Conservation (phyloP, 176 grass and related monocot genomes). For the Rhynchospora pubera region DNA sequence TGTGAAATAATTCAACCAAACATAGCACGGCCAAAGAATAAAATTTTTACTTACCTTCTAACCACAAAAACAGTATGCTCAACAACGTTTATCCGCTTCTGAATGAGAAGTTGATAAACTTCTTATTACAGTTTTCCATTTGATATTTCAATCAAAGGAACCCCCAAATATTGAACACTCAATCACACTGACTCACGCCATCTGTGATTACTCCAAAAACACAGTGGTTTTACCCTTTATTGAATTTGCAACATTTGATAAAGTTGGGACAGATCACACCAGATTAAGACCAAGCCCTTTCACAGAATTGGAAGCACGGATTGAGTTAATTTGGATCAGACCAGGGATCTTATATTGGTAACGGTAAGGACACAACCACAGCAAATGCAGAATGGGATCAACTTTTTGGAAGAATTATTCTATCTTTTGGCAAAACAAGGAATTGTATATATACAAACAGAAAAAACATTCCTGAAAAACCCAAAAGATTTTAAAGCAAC, state of each 20-base stretch:
- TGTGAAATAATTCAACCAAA: background rate
- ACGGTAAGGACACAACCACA: background rate
- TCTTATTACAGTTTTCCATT: background rate
- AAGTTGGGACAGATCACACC: too few species aligned
- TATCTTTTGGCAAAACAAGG: background rate
- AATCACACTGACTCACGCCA: background rate
- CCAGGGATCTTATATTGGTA: background rate
- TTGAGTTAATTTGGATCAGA: background rate
- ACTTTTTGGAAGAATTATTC: background rate
- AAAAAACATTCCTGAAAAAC: background rate
- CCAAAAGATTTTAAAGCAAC: background rate
- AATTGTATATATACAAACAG: background rate
- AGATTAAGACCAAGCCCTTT: background rate
- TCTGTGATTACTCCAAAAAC: background rate
- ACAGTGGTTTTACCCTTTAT: background rate
- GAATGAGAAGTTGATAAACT: background rate
- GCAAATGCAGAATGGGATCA: background rate
- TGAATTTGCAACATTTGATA: too few species aligned
- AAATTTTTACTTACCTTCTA: background rate
- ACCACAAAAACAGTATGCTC: background rate
- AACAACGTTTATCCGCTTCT: background rate
- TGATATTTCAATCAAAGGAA: background rate
- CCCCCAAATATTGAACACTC: background rate
- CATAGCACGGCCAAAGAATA: background rate
- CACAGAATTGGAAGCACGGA: background rate